A percentile compares a stretch with the other conserved stretches of the same genome.
Evolutionary conservation across 2,329 filamentous ascomycete species (phyloP).

Genomic region (Talaromyces rugulosus): DNA sequence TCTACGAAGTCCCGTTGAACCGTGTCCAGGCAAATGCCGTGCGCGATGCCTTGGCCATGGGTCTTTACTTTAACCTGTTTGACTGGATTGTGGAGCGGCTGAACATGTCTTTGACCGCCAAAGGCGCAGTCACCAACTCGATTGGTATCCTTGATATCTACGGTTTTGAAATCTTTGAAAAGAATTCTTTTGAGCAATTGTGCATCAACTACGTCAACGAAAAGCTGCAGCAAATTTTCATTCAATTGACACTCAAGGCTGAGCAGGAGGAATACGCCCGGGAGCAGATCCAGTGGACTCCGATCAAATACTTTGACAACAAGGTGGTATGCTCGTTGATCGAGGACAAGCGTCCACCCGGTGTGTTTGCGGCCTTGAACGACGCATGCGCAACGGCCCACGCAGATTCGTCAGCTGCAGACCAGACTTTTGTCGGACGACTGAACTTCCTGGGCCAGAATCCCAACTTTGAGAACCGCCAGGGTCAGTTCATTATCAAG

Average conservation of each 20-base stretch:
- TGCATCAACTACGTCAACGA: slow-evolving; percentile 99
- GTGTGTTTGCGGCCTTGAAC: slow-evolving; percentile 92
- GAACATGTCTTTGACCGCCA: slow-evolving; percentile 80
- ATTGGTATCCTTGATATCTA: slow-evolving; percentile 99
- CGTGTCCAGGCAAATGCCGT: slow-evolving; percentile 80
- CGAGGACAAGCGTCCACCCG: slow-evolving; percentile 82
- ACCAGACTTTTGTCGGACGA: slow-evolving; percentile 91
- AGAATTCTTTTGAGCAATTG: slow-evolving; percentile 97
- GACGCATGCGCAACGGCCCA: slow-evolving; percentile 98
- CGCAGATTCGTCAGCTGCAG: slow-evolving; percentile 88
- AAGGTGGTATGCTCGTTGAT: slow-evolving; percentile 98
- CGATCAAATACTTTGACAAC: slow-evolving; percentile 99
- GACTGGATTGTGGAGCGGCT: slow-evolving; percentile 97
- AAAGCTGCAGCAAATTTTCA: slow-evolving; percentile 98
- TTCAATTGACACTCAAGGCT: slow-evolving; percentile 90
- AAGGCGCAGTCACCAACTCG: slow-evolving; percentile 70
- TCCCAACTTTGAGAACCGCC: slow-evolving; percentile 82
- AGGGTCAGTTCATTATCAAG: slow-evolving; percentile 97
- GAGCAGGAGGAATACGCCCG: slow-evolving; percentile 96
- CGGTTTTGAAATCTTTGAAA: slow-evolving; percentile 98
- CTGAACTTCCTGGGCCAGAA: slow-evolving; percentile 84
- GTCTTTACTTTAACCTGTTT: slow-evolving; percentile 96
- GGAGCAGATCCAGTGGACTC: slow-evolving; percentile 97
- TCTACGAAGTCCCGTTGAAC: slow-evolving; percentile 77
- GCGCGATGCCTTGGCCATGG: slow-evolving; percentile 86